Percentiles rank a stretch among this genome's conserved stretches.
Conservation (phyloP, 495 filamentous ascomycete species). For the Podospora pseudocomata region DNA sequence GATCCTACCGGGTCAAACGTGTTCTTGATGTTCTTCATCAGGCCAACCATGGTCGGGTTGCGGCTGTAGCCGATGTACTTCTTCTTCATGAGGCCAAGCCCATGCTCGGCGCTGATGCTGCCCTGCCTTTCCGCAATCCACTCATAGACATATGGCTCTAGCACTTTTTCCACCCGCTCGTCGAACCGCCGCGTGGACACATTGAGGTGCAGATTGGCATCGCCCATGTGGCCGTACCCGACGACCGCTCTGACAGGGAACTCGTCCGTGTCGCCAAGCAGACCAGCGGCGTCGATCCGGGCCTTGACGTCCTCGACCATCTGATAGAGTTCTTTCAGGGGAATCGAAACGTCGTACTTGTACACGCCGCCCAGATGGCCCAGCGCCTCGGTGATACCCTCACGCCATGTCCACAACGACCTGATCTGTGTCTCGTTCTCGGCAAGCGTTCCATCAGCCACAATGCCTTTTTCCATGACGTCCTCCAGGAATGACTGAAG, state of each 20-base stretch:
- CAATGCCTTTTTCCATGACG: constrained; percentile 79
- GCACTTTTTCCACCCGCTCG: constrained; percentile 78
- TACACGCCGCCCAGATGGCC: constrained; percentile 94
- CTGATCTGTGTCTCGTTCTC: constrained; percentile 87
- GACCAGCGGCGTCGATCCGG: constrained; percentile 64
- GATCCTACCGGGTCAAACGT: constrained; percentile 84
- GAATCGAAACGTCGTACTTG: constrained; percentile 97
- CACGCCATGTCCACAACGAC: constrained; percentile 85
- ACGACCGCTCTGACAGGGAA: constrained; percentile 81
- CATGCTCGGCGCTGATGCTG: constrained; percentile 95
- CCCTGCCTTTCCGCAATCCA: constrained; percentile 86
- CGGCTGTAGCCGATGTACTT: constrained; percentile 90
- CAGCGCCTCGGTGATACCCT: constrained; percentile 83
- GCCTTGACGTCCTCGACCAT: constrained; percentile 80
- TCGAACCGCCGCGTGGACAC: constrained; percentile 76
- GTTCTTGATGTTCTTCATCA: constrained; percentile 93
- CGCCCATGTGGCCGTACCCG: constrained; percentile 98
- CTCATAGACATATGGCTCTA: constrained; percentile 96
- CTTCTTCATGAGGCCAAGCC: constrained; percentile 90
- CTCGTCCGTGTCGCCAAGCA: constrained; percentile 73
- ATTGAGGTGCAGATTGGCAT: constrained; percentile 92
- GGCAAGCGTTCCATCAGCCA: constrained; percentile 83
- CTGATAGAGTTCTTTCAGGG: constrained; percentile 77
- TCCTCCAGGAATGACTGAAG: constrained; percentile 81
- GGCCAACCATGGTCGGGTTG: constrained; percentile 72